Conservation (phyloP, 2,329 filamentous ascomycete species). For the Cercospora canescens region DNA sequence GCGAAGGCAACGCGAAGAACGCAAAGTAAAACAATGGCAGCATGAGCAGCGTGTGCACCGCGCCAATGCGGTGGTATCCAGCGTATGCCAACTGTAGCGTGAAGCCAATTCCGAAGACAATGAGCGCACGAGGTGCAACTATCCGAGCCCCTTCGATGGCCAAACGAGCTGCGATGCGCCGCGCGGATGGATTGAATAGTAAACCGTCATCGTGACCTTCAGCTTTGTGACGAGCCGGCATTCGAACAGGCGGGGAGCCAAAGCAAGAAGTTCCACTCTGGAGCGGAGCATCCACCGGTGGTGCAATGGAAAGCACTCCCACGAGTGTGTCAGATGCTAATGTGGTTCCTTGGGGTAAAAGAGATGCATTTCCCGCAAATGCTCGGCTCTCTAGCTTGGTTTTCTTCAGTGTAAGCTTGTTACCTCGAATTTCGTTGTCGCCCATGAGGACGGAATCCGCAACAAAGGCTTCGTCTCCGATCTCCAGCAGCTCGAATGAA, state of each 20-base stretch:
- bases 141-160: conserved; percentile 28
- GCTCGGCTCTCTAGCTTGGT: conserved; percentile 26
- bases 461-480: conserved; percentile 28
- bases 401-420: conserved; percentile 27
- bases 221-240: conserved; percentile 28
- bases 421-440: conserved; percentile 21
- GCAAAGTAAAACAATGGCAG: conserved; percentile 30
- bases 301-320: conserved; percentile 28
- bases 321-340: conserved; percentile 27
- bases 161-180: conserved; percentile 25
- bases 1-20: conserved; percentile 26
- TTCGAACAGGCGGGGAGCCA: conserved; percentile 27
- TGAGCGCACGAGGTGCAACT: conserved; percentile 28
- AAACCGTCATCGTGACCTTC: conserved; percentile 26
- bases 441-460: conserved; percentile 27
- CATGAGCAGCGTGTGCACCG: conserved; percentile 28
- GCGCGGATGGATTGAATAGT: conserved; percentile 25
- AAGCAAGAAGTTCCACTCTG: conserved; percentile 26
- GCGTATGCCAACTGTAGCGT: conserved; percentile 23
- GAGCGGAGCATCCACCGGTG: conserved; percentile 20
- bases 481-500: conserved; percentile 25
- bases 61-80: conserved; percentile 26
- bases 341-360: conserved; percentile 26
- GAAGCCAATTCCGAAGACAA: conserved; percentile 30
- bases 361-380: conserved; percentile 27